Conservation (phyloP, 352 stramenopile genomes). For the Blastocystis sp. region DNA sequence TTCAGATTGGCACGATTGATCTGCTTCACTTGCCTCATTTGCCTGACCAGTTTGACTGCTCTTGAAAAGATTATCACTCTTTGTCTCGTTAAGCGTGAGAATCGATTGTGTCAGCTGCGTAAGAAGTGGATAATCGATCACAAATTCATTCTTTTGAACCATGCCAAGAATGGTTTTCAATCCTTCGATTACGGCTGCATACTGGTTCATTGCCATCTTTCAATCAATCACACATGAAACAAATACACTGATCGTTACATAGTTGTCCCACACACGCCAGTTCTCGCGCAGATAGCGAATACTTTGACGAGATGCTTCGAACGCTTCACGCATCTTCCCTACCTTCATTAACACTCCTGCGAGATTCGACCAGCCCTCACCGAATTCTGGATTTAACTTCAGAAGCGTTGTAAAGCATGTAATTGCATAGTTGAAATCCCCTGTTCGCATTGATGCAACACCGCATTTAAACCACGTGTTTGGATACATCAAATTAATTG, state of each 20-base stretch:
- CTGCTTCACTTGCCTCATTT: neutral
- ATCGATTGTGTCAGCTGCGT: neutral
- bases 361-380: conserved; percentile 62
- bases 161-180: conserved; percentile 3
- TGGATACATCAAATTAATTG: conserved; percentile 58
- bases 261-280: conserved; percentile 64
- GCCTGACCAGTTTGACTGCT: neutral
- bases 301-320: conserved; percentile 50
- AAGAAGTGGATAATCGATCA: conserved; percentile 12
- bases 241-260: conserved; percentile 59
- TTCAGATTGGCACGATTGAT: no score
- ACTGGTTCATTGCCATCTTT: conserved; percentile 37
- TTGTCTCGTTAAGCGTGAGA: neutral
- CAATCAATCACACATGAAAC: neutral
- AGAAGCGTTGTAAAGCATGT: conserved; percentile 57
- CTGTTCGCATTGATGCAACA: conserved; percentile 52
- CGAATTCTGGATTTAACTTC: conserved; percentile 46
- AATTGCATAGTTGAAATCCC: conserved; percentile 16
- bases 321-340: conserved; percentile 35
- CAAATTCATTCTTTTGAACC: conserved; percentile 27
- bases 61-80: no score
- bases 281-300: conserved; percentile 62
- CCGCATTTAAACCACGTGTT: conserved; percentile 60
- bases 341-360: conserved; percentile 60
- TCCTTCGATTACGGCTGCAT: conserved; percentile 37